These are phyloP conservation scores for Globisporangium ultimum DNA, from an alignment of 352 stramenopile species.

Conservation along the genomic window DNA sequence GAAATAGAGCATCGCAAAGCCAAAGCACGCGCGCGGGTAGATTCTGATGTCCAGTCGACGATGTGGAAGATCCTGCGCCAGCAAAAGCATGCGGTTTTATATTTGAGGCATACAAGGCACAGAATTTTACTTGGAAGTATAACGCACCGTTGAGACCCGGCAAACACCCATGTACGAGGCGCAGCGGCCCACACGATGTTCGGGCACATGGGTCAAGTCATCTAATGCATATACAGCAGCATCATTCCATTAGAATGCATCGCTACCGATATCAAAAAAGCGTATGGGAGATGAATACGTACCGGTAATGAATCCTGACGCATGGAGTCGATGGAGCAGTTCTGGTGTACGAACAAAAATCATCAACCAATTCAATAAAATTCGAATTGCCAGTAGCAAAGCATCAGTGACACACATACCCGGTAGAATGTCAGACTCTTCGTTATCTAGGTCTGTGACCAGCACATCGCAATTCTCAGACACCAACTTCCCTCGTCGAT, in stretches of 20 bases:
- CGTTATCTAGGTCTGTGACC: conserved; percentile 65
- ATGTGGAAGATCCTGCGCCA: conserved; percentile 33
- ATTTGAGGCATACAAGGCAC: background rate
- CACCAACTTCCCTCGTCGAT: conserved; percentile 63
- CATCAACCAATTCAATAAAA: background rate
- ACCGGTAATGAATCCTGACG: conserved; percentile 63
- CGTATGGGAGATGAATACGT: background rate
- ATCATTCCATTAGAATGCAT: no score
- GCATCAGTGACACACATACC: conserved; percentile 7
- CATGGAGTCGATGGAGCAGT: conserved; percentile 60
- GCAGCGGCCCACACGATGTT: conserved; percentile 45
- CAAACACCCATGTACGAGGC: conserved; percentile 89
- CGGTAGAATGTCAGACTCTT: conserved; percentile 67
- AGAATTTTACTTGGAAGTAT: no score
- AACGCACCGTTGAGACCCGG: conserved; percentile 41
- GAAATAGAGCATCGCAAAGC: conserved; percentile 89
- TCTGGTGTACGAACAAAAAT: conserved; percentile 12
- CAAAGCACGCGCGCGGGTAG: conserved; percentile 75
- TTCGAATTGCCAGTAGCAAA: background rate
- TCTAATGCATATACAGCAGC: conserved; percentile 26
- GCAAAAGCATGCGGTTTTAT: conserved; percentile 2
- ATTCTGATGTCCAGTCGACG: conserved; percentile 86
- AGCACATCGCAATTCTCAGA: conserved; percentile 82
- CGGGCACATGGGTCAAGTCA: conserved; percentile 60
- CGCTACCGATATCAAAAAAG: no score